Evolutionary conservation across 441 rosid genomes (phyloP).

Genomic region (Adansonia madagascariensis): DNA sequence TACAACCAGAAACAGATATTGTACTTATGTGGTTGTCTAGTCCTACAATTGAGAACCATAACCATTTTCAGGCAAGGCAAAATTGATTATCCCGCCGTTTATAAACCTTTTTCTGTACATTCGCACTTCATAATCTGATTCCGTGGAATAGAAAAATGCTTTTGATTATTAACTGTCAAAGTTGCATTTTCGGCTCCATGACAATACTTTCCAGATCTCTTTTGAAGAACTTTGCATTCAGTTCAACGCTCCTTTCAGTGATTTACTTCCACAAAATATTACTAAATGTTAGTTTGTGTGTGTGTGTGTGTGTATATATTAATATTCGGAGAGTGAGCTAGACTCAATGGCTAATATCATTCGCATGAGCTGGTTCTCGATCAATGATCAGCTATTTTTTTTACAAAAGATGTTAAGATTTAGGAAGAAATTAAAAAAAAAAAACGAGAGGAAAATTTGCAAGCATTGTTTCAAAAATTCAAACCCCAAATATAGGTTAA

Average conservation of each 20-base stretch:
- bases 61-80: constrained; percentile 6
- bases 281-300: background rate
- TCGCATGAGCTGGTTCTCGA: background rate
- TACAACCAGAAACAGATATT: background rate
- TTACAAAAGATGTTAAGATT: too few species aligned
- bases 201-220: constrained; percentile 9
- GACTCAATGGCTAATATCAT: background rate
- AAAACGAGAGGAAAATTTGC: too few species aligned
- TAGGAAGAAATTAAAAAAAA: too few species aligned
- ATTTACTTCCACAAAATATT: background rate
- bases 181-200: background rate
- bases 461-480: too few species aligned
- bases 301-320: background rate
- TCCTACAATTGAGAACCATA: background rate
- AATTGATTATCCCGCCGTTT: too few species aligned
- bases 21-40: background rate
- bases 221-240: background rate
- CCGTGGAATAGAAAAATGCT: background rate
- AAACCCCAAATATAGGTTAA: too few species aligned
- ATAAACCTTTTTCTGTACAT: background rate
- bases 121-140: background rate
- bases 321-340: constrained; percentile 6
- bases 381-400: background rate
- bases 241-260: background rate
- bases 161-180: too few species aligned